These are phyloP conservation scores for Rhodotorula toruloides DNA, from an alignment of 768 basidiomycete species.

Conservation along the genomic window DNA sequence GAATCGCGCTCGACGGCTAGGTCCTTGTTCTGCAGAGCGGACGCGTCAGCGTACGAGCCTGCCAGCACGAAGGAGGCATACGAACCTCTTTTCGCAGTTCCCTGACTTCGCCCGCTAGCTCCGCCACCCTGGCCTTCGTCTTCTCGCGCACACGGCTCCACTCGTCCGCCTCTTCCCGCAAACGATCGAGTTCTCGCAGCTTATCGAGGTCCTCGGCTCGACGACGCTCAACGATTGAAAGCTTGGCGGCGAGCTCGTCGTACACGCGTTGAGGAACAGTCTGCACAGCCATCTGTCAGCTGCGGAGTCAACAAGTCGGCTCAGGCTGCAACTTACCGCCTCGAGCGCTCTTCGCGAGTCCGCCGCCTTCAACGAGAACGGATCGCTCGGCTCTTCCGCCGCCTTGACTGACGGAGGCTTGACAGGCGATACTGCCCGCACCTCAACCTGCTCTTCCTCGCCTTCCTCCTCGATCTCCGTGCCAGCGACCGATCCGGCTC, in stretches of 20 bases:
- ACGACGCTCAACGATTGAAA: constrained; percentile 77
- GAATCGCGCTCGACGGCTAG: constrained; percentile 63
- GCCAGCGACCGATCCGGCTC: not conserved
- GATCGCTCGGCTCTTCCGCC: not conserved
- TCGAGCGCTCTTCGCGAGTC: constrained; percentile 1
- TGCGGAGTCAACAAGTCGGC: not conserved
- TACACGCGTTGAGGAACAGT: constrained; percentile 47
- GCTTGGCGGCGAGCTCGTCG: constrained; percentile 73
- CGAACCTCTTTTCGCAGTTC: constrained; percentile 30
- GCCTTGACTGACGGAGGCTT: not conserved
- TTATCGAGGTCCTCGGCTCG: constrained; percentile 79
- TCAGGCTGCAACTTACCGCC: constrained; percentile 2
- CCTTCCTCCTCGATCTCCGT: not conserved
- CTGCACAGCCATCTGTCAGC: constrained; percentile 48
- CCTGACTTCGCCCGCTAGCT: constrained; percentile 31
- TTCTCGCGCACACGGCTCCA: constrained; percentile 82
- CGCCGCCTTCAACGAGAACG: constrained; percentile 20
- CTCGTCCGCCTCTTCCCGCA: constrained; percentile 75
- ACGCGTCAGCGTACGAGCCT: not conserved
- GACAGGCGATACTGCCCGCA: not conserved
- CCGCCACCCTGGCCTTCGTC: constrained; percentile 52
- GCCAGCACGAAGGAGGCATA: not conserved
- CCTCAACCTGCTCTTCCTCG: not conserved
- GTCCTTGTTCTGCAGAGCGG: constrained; percentile 57
- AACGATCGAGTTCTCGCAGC: constrained; percentile 74